Evolutionary conservation across 2,329 filamentous ascomycete species (phyloP), one percentile per base, ranked within the genome.

Genomic region (Colletotrichum sansevieriae): DNA sequence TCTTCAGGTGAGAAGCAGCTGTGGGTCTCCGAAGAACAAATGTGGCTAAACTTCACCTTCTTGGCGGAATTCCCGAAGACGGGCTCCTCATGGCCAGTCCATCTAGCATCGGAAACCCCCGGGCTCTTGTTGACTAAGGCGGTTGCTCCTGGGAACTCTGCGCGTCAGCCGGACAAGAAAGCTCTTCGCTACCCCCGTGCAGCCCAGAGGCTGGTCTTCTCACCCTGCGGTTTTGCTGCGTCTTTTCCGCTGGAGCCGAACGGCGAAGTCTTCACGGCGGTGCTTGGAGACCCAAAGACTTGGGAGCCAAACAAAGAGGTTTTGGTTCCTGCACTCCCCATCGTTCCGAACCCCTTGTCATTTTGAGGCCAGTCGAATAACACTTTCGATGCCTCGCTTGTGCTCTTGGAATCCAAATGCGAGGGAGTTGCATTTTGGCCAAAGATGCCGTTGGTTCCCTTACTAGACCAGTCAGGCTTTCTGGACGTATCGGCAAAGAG

Each of bases 1-100:
- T 57, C 54, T 18, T 57, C 54, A 18, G 37, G 54, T 8, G 54
- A 44, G 3, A 57, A 44, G 13, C 0, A 7, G 18, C 9, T 11
- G 2, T 43, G 29, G 20, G 13, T 33, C n/a, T 29, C 20, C 2
- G 54, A 44, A 43, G 37, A 15, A n/a, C 54, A 57, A 44, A 57
- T 33, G 37, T 56, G 35, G 35, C 3, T 3, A 41, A 25, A 41
- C 35, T 13, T 41, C 1, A n/a, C 18, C 18, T 7, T n/a, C 10
- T 0, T 8, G 18, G 1, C 5, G 6, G 3, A 10, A 9, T 12
- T 11, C 2, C 15, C 8, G 1, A 2, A 1, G 8, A 15, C 1
- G 9, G 20, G 12, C 20, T 56, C 1, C 18, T 56, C 37, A 7
- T 56, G 54, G 6, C 35, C 8, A 29, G 18, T 29, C 37, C 54